A percentile compares a stretch with the other conserved stretches of the same genome.
phyloP scores from a whole-genome alignment of 768 basidiomycete species.

The Pulveroboletus sp. region DNA sequence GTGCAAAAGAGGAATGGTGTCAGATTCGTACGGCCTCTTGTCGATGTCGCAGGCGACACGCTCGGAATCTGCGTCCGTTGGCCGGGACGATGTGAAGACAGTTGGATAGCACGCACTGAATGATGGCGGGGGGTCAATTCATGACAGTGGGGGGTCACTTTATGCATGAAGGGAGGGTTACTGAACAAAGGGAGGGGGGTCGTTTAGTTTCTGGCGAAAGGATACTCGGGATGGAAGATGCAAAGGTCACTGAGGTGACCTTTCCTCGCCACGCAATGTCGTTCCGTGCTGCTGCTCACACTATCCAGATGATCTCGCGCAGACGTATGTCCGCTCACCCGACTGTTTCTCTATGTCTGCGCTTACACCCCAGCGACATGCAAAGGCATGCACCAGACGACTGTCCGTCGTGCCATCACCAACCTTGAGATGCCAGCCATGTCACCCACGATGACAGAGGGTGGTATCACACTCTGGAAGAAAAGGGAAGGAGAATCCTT shows the following conservation, averaged over 20 bases:
- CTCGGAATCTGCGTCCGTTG: background rate
- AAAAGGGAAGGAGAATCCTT: conserved; percentile 80
- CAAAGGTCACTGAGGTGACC: background rate
- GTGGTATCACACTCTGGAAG: conserved; percentile 89
- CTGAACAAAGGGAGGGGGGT: conserved; percentile 4
- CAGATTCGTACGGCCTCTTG: background rate
- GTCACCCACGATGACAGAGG: conserved; percentile 97
- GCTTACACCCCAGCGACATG: conserved; percentile 4
- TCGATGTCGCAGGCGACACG: conserved; percentile 4
- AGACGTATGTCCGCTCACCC: conserved; percentile 20
- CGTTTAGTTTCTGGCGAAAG: background rate
- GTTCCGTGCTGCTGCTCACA: conserved; percentile 9
- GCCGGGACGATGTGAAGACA: background rate
- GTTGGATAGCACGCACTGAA: background rate
- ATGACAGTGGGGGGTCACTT: background rate
- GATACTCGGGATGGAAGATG: background rate
- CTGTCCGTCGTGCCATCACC: conserved; percentile 55
- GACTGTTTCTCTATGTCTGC: background rate
- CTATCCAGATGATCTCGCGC: conserved; percentile 12
- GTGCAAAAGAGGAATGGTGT: background rate
- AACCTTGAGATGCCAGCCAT: conserved; percentile 92
- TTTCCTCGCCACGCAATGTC: conserved; percentile 9
- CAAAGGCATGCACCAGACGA: conserved; percentile 45
- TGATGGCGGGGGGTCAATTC: conserved; percentile 4
- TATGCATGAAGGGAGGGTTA: conserved; percentile 7